Evolutionary conservation across 495 filamentous ascomycete genomes (phyloP), one percentile per base, ranked within the genome.

Genomic region (Pseudoneurospora amorphoporcata): DNA sequence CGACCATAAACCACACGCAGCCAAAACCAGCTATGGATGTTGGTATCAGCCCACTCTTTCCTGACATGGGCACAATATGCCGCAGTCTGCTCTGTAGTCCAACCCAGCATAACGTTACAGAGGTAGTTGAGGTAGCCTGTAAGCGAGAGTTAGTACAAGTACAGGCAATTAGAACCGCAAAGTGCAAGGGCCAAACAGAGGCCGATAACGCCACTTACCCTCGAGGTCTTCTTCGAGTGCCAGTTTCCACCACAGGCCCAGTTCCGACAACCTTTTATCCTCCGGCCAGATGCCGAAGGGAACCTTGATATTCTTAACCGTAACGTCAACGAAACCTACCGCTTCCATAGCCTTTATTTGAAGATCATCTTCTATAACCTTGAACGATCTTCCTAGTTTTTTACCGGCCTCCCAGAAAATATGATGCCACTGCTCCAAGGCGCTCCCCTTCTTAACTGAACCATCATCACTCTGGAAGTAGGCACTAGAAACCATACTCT

Each of bases 251-350:
- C 53, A 61, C 14, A 61, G 2, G 53, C 53, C 53, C 37, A 79
- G 71, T 75, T 86, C 83, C 72, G 80, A 83, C 72, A 80, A 77
- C 73, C 72, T 69, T 41, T 68, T 43, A 58, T 90, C 84, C 37
- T 80, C 79, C 0, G 85, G 84, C 88, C 88, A 90, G 3, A 77
- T 75, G 41, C 88, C 89, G 4, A 81, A 79, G 1, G 87, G 88
- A 7, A 86, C 73, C 73, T 86, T 87, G 70, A 79, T 74, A 6
- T 81, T 43, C 16, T 80, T 76, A 71, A 84, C 79, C 43, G 83
- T 73, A 19, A 90, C 79, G 71, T 88, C 47, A 8, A 83, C 80
- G 72, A 89, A 91, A 4, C 89, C 89, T 0, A 86, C 80, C 41
- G 85, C 82, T 71, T 81, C 81, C 80, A 90, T 83, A 78, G 84